Base-by-base conservation (phyloP, 805 yeast genomes). In the Candida sithepensis region DNA sequence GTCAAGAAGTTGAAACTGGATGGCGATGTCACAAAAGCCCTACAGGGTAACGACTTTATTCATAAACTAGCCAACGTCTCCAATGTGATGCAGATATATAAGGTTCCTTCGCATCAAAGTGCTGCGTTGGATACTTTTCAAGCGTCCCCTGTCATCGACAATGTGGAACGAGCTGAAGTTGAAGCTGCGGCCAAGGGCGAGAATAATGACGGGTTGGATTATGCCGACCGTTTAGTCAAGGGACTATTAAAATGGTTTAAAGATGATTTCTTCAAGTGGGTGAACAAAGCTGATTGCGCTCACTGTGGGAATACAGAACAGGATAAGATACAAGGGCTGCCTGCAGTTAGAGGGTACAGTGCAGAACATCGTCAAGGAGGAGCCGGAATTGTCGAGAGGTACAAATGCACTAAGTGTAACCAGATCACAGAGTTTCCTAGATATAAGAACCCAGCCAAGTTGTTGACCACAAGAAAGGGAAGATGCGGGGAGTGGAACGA, bases 401-500 rank as follows among this genome's bases (percentile, higher is more conserved):
- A 85, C 62, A 60, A 64, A 50, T 91, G 96, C 62, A 47, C 51
- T 1, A 52, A 55, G 2, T 89, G 96, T 64, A 52, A 61, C 2
- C 37, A 46, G 0, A 45, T 48, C 1, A 70, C 79, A 14, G 69
- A 88, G 42, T 92, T 89, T 53, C 90, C 96, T 0, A 71, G 98
- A 33, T 85, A 86, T 59, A 84, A 86, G 60, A 77, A 81, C 51
- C 85, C 92, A 0, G 67, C 67, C 1, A 78, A 75, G 49, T 67
- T 92, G 21, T 65, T 92, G 14, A 69, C 77, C 24, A 77, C 84
- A 0, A 69, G 88, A 39, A 61, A 62, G 30, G 98, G 98, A 0
- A 73, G 98, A 42, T 92, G 98, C 66, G 98, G 98, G 1, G 98
- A 92, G 64, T 92, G 96, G 96, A 92, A 91, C 46, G 86, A 87